Conservation (phyloP, 2,329 filamentous ascomycete genomes). For the Stagonosporopsis vannaccii region DNA sequence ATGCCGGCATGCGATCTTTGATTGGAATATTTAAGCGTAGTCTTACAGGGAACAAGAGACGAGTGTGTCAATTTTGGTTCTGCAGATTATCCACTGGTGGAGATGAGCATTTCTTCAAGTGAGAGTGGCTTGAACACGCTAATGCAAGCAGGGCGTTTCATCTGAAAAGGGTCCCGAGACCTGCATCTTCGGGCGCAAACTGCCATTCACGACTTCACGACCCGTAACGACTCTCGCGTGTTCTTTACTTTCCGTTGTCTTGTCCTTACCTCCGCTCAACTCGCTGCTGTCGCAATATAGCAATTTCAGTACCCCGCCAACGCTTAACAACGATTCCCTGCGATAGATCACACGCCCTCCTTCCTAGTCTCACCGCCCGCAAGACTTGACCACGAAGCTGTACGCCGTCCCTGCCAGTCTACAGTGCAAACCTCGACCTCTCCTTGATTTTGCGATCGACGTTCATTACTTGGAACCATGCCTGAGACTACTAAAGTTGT, state of each 20-base stretch:
- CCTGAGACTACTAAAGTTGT: slow-evolving; percentile 68
- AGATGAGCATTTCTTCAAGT: background rate
- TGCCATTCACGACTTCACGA: slow-evolving; percentile 41
- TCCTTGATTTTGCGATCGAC: slow-evolving; percentile 1
- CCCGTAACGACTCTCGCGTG: slow-evolving; percentile 37
- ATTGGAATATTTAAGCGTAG: background rate
- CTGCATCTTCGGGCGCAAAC: slow-evolving; percentile 16
- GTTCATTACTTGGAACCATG: slow-evolving; percentile 28
- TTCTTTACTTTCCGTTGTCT: slow-evolving; percentile 25
- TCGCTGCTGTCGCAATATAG: slow-evolving; percentile 5
- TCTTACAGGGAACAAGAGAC: background rate
- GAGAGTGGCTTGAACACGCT: slow-evolving; percentile 5
- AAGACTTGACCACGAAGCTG: slow-evolving; percentile 9
- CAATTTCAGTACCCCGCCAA: slow-evolving; percentile 3
- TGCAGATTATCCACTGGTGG: background rate
- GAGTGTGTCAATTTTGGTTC: background rate
- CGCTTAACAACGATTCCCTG: slow-evolving; percentile 16
- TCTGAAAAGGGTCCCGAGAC: slow-evolving; percentile 14
- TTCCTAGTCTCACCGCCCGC: slow-evolving; percentile 23
- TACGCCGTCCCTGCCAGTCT: background rate
- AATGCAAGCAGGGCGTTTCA: slow-evolving; percentile 19
- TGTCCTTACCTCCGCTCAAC: background rate
- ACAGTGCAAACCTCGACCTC: slow-evolving; percentile 2
- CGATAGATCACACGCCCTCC: slow-evolving; percentile 22
- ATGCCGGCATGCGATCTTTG: no score